phyloP scores from a whole-genome alignment of 2,329 filamentous ascomycete genomes.

The Fusarium cicatricum region DNA sequence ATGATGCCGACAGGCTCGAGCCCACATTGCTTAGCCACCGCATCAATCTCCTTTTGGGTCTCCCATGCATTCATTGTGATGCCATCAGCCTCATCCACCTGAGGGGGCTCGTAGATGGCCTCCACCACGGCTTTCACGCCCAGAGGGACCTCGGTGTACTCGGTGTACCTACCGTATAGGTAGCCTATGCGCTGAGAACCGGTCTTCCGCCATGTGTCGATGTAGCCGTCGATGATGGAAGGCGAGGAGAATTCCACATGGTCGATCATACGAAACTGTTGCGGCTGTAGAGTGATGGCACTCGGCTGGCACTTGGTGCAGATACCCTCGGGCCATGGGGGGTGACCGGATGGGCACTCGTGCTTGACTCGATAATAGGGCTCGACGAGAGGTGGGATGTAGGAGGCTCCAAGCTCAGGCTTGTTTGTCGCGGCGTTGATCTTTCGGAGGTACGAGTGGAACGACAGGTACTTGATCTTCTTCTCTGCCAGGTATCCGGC shows the following conservation, averaged over 20 bases:
- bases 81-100: conserved; percentile 87
- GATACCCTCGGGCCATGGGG: conserved; percentile 93
- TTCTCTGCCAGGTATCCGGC: conserved; percentile 88
- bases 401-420: conserved; percentile 90
- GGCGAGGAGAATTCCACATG: conserved; percentile 95
- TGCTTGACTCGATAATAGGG: conserved; percentile 89
- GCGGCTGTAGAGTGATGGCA: conserved; percentile 92
- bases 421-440: conserved; percentile 97
- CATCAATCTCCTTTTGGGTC: conserved; percentile 82
- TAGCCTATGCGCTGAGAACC: conserved; percentile 87
- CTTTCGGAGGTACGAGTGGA: conserved; percentile 93
- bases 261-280: conserved; percentile 95
- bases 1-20: conserved; percentile 91
- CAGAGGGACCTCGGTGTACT: conserved; percentile 91
- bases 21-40: conserved; percentile 82
- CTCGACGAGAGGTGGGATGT: conserved; percentile 93
- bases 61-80: conserved; percentile 86
- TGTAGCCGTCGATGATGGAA: conserved; percentile 84
- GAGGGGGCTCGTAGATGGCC: conserved; percentile 95
- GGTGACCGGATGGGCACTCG: conserved; percentile 92
- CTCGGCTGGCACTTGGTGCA: conserved; percentile 98
- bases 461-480: conserved; percentile 98
- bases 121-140: conserved; percentile 96
- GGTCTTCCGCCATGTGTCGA: conserved; percentile 90
- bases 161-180: conserved; percentile 87